Conservation (phyloP, 768 basidiomycete genomes). For the Leccinum subgranulosum region DNA sequence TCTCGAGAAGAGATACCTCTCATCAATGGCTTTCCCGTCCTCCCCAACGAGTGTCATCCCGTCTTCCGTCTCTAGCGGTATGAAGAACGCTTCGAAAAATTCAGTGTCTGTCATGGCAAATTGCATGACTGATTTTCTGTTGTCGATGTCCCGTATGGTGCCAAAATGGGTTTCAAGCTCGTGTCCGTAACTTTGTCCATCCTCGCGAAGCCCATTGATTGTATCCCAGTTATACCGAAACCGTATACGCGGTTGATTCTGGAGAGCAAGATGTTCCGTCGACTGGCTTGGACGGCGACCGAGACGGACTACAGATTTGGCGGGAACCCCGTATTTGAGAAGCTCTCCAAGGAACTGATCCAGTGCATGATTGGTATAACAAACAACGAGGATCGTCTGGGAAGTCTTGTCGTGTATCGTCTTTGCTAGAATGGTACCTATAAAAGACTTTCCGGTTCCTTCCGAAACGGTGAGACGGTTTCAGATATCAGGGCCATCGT, state of each 20-base stretch:
- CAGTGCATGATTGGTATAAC: slow-evolving; percentile 71
- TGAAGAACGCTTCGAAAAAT: slow-evolving; percentile 42
- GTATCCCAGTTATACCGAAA: background rate
- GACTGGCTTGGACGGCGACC: slow-evolving; percentile 49
- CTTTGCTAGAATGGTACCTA: slow-evolving; percentile 63
- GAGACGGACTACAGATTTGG: slow-evolving; percentile 49
- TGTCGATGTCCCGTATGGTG: slow-evolving; percentile 18
- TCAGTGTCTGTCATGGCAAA: slow-evolving; percentile 45
- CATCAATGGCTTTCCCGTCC: slow-evolving; percentile 36
- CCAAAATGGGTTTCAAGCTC: slow-evolving; percentile 14
- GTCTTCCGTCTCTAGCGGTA: slow-evolving; percentile 35
- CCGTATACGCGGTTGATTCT: slow-evolving; percentile 6
- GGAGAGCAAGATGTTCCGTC: slow-evolving; percentile 45
- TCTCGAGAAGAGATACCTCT: slow-evolving; percentile 42
- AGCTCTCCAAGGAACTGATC: slow-evolving; percentile 66
- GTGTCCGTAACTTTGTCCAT: slow-evolving; percentile 34
- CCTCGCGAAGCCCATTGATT: slow-evolving; percentile 22
- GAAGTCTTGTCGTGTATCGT: slow-evolving; percentile 45
- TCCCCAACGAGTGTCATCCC: slow-evolving; percentile 46
- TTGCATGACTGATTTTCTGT: slow-evolving; percentile 35
- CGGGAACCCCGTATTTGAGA: slow-evolving; percentile 53
- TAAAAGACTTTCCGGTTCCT: slow-evolving; percentile 76
- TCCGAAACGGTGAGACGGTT: background rate
- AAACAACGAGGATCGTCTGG: slow-evolving; percentile 58
- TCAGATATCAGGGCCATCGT: background rate